Conservation (phyloP, 2,329 filamentous ascomycete genomes). For the Podosphaera leucotricha region DNA sequence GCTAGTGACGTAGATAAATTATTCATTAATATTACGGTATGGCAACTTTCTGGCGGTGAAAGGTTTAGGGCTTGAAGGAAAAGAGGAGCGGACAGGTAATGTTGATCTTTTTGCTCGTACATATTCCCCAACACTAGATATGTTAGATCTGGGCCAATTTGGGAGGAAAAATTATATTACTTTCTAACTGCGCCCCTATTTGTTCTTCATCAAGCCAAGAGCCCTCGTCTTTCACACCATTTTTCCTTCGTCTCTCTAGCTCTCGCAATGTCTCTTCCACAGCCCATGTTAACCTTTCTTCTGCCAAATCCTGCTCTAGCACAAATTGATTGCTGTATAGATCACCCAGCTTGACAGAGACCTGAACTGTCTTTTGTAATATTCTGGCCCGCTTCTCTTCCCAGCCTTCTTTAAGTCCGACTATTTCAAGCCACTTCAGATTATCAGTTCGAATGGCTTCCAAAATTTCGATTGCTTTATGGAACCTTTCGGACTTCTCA, state of each 20-base stretch:
- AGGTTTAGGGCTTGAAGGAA: conserved; percentile 66
- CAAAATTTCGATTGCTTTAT: conserved; percentile 50
- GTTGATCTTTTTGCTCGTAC: conserved; percentile 50
- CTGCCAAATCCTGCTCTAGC: conserved; percentile 47
- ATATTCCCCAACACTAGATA: conserved; percentile 42
- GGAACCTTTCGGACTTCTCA: conserved; percentile 49
- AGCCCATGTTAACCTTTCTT: conserved; percentile 54
- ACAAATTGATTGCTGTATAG: conserved; percentile 60
- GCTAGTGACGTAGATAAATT: conserved; percentile 54
- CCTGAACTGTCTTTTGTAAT: conserved; percentile 48
- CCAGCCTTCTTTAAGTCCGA: conserved; percentile 11
- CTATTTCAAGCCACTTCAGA: conserved; percentile 28
- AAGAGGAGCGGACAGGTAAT: conserved; percentile 63
- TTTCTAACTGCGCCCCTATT: conserved; percentile 28
- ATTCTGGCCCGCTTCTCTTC: conserved; percentile 34
- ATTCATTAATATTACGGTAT: conserved; percentile 69
- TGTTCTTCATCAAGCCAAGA: conserved; percentile 48
- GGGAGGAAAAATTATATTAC: background rate
- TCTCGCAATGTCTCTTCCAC: conserved; percentile 63
- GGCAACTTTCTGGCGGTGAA: conserved; percentile 40
- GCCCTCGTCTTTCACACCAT: conserved; percentile 49
- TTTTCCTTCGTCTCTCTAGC: conserved; percentile 27
- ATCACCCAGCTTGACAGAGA: conserved; percentile 65
- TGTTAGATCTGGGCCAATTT: conserved; percentile 10
- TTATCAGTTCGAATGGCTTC: conserved; percentile 55